Evolutionary conservation across 352 stramenopile species (phyloP).

Genomic region (Globisporangium cederbergense): DNA sequence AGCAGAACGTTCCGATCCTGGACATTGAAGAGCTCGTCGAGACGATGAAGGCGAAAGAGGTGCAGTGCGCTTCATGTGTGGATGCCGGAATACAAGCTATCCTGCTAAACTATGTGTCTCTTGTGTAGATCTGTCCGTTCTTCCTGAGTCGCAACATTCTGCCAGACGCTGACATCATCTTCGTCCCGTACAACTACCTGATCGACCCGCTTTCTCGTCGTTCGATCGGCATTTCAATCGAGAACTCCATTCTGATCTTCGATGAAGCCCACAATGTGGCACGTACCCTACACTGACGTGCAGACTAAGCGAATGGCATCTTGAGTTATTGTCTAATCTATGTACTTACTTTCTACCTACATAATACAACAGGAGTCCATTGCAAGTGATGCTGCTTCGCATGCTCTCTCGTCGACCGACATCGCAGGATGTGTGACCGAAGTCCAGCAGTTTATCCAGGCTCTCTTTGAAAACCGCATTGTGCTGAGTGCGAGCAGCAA

Average conservation of each 20-base stretch:
- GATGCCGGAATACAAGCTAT: too few relatives aligned
- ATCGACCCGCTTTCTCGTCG: conserved; percentile 92
- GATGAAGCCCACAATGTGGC: conserved; percentile 99
- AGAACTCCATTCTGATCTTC: conserved; percentile 98
- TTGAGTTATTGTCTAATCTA: conserved; percentile 20
- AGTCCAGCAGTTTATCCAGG: conserved; percentile 85
- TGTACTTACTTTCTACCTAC: not conserved
- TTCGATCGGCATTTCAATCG: conserved; percentile 93
- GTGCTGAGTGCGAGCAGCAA: conserved; percentile 43
- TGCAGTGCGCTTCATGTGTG: conserved; percentile 13
- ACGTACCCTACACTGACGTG: conserved; percentile 12
- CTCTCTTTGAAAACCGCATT: conserved; percentile 56
- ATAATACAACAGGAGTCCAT: conserved; percentile 63
- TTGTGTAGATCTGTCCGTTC: conserved; percentile 94
- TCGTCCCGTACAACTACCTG: conserved; percentile 99
- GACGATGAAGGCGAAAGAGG: conserved; percentile 76
- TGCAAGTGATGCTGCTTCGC: conserved; percentile 94
- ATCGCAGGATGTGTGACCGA: conserved; percentile 93
- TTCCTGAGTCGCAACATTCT: conserved; percentile 93
- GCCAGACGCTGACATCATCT: conserved; percentile 93
- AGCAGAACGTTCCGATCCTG: conserved; percentile 79
- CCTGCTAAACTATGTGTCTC: conserved; percentile 3
- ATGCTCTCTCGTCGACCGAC: conserved; percentile 93
- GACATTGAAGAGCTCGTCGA: conserved; percentile 99
- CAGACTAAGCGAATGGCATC: not conserved